phyloP scores from a whole-genome alignment of 2,329 filamentous ascomycete species.

The Sclerotinia sclerotiorum region DNA sequence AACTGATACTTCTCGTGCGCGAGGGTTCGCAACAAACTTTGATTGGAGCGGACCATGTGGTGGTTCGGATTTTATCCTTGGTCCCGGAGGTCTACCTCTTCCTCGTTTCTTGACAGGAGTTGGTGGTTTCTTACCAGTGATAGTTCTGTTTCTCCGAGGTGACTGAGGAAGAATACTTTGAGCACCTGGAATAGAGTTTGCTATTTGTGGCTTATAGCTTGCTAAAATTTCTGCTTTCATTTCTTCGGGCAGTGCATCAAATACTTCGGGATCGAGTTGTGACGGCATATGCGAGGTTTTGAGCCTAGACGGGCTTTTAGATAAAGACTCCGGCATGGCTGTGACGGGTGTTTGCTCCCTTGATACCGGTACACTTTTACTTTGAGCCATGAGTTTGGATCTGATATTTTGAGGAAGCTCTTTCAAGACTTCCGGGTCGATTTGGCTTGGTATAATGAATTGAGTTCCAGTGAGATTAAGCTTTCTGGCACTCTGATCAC shows the following conservation, averaged over 20 bases:
- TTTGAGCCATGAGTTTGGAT: slow-evolving; percentile 67
- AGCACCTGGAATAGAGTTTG: slow-evolving; percentile 31
- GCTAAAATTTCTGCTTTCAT: slow-evolving; percentile 80
- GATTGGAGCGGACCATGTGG: slow-evolving; percentile 20
- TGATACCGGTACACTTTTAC: slow-evolving; percentile 36
- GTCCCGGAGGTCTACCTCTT: slow-evolving; percentile 43
- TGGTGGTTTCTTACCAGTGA: slow-evolving; percentile 28
- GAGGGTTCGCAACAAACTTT: slow-evolving; percentile 10
- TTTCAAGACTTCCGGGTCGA: slow-evolving; percentile 77
- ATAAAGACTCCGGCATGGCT: slow-evolving; percentile 37
- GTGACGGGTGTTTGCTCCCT: slow-evolving; percentile 36
- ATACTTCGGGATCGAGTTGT: slow-evolving; percentile 81
- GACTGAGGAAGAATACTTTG: slow-evolving; percentile 46
- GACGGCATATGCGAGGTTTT: slow-evolving; percentile 50
- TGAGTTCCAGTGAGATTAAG: slow-evolving; percentile 86
- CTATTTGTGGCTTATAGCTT: slow-evolving; percentile 54
- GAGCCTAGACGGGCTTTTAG: slow-evolving; percentile 29
- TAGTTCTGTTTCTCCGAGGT: slow-evolving; percentile 55
- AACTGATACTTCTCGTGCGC: slow-evolving; percentile 50
- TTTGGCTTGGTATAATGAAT: slow-evolving; percentile 82
- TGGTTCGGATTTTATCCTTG: slow-evolving; percentile 27
- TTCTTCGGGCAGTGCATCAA: slow-evolving; percentile 80
- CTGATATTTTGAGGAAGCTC: slow-evolving; percentile 84
- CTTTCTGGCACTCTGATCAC: slow-evolving; percentile 56
- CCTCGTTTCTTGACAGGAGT: slow-evolving; percentile 66